A percentile compares a stretch with the other conserved stretches of the same genome.
Conservation (phyloP, 2,329 filamentous ascomycete genomes). For the Calonectria fujianensis region DNA sequence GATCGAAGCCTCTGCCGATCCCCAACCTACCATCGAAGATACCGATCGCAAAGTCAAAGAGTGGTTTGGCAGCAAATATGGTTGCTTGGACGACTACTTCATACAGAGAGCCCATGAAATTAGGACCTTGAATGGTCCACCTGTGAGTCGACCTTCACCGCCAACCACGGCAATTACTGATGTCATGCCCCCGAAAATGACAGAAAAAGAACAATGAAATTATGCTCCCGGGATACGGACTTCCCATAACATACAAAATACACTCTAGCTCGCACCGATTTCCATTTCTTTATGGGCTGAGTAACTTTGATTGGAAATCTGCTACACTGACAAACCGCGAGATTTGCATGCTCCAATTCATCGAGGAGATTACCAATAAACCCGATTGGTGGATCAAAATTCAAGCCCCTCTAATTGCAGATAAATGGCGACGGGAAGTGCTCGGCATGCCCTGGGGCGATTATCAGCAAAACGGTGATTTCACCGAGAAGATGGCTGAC, state of each 20-base stretch:
- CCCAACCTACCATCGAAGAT: not conserved
- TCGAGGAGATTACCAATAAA: conserved; percentile 56
- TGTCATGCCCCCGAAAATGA: too few relatives aligned
- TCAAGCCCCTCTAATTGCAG: conserved; percentile 42
- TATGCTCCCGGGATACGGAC: not conserved
- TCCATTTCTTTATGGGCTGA: conserved; percentile 5
- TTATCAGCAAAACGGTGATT: conserved; percentile 22
- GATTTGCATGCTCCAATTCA: conserved; percentile 55
- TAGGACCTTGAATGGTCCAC: not conserved
- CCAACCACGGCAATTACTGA: too few relatives aligned
- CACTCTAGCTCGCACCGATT: too few relatives aligned
- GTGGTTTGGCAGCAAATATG: not conserved
- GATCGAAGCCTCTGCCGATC: not conserved
- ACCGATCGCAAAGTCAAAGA: not conserved
- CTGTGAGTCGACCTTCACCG: not conserved
- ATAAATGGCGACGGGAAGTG: conserved; percentile 40
- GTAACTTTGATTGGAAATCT: conserved; percentile 42
- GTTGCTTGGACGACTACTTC: not conserved
- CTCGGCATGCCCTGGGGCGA: conserved; percentile 33
- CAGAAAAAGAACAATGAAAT: not conserved
- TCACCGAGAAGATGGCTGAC: conserved; percentile 28
- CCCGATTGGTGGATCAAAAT: conserved; percentile 57
- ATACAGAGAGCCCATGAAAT: not conserved
- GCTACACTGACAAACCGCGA: conserved; percentile 53
- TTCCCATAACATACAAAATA: not conserved